Conservation (phyloP, 805 yeast genomes). For the Candida alai region DNA sequence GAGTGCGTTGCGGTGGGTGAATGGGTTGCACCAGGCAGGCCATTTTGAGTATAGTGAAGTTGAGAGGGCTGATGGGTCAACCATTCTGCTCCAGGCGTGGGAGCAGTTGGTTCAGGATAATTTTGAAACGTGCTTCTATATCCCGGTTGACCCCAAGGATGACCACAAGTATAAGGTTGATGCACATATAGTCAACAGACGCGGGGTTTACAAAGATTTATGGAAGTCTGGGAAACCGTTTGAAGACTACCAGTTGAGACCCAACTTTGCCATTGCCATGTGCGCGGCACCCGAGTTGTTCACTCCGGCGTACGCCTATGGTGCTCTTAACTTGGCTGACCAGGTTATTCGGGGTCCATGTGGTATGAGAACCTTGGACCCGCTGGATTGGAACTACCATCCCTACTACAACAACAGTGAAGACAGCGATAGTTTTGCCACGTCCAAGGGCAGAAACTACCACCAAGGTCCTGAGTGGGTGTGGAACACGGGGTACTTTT, state of each 20-base stretch:
- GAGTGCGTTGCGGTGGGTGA: conserved; percentile 78
- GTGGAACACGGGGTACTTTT: conserved; percentile 84
- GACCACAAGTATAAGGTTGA: conserved; percentile 64
- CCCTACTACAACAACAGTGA: conserved; percentile 82
- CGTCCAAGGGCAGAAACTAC: conserved; percentile 92
- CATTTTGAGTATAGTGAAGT: conserved; percentile 58
- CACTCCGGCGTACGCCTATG: conserved; percentile 52
- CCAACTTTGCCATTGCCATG: conserved; percentile 91
- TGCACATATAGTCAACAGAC: conserved; percentile 65
- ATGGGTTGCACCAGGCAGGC: conserved; percentile 50
- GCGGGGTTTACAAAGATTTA: conserved; percentile 92
- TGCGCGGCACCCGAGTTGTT: conserved; percentile 94
- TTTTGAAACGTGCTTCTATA: conserved; percentile 75
- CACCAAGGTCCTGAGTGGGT: conserved; percentile 99
- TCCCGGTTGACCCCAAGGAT: conserved; percentile 62
- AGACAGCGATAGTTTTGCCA: conserved; percentile 83
- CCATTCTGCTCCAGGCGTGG: conserved; percentile 66
- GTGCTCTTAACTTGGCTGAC: conserved; percentile 74
- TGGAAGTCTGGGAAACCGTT: conserved; percentile 77
- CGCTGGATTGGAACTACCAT: conserved; percentile 85
- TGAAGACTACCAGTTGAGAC: conserved; percentile 91
- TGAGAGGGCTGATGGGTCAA: conserved; percentile 51
- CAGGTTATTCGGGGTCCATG: conserved; percentile 74
- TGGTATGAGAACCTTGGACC: conserved; percentile 91
- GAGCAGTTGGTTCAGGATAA: conserved; percentile 60